Conservation (phyloP, 106 monocot species). For the Dendrobium chrysotoxum region DNA sequence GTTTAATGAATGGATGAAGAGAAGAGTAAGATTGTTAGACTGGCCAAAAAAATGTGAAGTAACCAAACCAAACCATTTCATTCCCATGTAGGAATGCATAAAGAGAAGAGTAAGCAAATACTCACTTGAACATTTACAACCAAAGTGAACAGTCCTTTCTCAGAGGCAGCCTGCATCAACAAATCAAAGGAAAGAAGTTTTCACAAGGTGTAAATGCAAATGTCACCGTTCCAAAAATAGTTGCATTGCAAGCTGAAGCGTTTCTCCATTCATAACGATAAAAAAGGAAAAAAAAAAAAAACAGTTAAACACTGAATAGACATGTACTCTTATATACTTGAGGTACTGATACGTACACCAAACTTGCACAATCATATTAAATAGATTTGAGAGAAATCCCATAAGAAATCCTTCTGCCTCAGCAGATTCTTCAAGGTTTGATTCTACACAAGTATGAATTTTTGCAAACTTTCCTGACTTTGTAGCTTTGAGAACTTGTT, state of each 20-base stretch:
- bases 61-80: neutral
- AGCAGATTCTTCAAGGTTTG: neutral
- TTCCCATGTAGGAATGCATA: neutral
- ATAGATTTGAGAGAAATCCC: neutral
- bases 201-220: neutral
- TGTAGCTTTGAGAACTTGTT: no score
- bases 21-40: no score
- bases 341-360: neutral
- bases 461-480: no score
- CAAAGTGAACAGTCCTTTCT: conserved; percentile 80
- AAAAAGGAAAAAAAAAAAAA: neutral
- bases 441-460: no score
- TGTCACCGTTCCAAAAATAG: neutral
- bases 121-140: conserved; percentile 88
- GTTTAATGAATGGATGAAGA: no score
- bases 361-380: neutral
- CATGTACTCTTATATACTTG: neutral
- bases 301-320: neutral
- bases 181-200: neutral
- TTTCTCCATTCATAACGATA: neutral
- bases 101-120: neutral
- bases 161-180: conserved; percentile 72
- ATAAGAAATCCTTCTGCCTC: neutral
- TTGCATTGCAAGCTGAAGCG: neutral
- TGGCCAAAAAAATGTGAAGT: neutral